Base-by-base conservation (phyloP, 1,284 basidiomycete genomes). In the Trichosporon sp. region DNA sequence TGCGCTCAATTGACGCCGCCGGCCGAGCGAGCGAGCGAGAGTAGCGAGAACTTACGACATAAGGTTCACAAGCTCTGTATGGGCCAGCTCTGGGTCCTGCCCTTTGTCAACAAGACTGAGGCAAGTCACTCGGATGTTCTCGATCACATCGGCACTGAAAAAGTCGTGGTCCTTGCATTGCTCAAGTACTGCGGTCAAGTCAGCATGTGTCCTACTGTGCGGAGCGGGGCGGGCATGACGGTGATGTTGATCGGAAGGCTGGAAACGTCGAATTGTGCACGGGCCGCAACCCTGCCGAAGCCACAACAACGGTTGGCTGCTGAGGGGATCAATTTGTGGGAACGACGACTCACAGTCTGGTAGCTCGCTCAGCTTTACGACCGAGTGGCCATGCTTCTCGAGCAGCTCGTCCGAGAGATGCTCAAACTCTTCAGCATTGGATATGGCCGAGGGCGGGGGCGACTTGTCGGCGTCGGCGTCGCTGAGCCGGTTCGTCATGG, bases 81-180 rank as follows among this genome's bases (percentile, higher is more conserved):
- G 59, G 10, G 36, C 49, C 8, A 65, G 44, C 13, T 44, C 66
- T 14, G 74, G 58, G 29, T 74, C 71, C 49, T 54, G 25, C 27
- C 49, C 49, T 2, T 13, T n/a, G 14, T 54, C 49, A 8, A 54
- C 49, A 54, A 54, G 49, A 16, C 27, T n/a, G 8, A 60, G 27
- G 37, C 72, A 71, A 19, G 72, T 61, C 16, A 58, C 25, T 4
- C 64, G 52, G 3, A 77, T 63, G 13, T 66, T 65, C 5, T 67
- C 69, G 61, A 70, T 71, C 37, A 71, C 73, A 6, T 62, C 34
- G 13, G 71, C 65, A 14, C 73, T 71, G 4, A 77, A 31, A 14
- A 62, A 32, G 9, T 54, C 49, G 25, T 54, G 49, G 25, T 54
- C 49, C n/a, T 54, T 54, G 49, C 49, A 54, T n/a, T 54, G 49